These are phyloP conservation scores for Fusarium algeriense DNA, from an alignment of 2,329 filamentous ascomycete species.

Conservation along the genomic window DNA sequence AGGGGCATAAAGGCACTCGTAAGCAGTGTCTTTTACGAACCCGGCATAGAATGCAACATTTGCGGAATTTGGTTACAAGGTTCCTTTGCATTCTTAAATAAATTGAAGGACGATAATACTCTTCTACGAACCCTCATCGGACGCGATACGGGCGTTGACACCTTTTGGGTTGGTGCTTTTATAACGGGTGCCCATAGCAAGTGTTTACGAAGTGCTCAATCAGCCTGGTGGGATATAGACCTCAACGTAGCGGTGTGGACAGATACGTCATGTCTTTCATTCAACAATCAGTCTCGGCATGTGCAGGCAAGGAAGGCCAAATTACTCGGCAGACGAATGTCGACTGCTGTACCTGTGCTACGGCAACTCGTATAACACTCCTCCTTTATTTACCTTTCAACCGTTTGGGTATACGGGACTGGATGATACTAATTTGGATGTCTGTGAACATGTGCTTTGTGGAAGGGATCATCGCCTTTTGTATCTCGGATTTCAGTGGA, in stretches of 20 bases:
- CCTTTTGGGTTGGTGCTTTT: not conserved
- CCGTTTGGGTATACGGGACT: not conserved
- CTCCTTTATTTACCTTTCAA: not conserved
- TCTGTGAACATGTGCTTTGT: not conserved
- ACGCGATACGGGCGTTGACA: not conserved
- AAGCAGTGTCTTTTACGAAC: not conserved
- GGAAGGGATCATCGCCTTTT: not conserved
- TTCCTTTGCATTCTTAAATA: not conserved
- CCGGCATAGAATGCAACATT: not conserved
- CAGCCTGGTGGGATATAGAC: not conserved
- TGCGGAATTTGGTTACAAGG: not conserved
- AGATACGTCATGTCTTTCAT: not conserved
- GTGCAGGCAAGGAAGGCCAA: not conserved
- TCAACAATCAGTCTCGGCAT: not conserved
- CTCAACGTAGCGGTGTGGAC: not conserved
- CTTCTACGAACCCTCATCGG: not conserved
- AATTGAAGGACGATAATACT: fast-evolving
- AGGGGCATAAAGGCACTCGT: not conserved
- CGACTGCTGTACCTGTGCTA: not conserved
- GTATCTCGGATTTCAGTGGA: not conserved
- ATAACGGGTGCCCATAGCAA: not conserved
- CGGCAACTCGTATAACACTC: not conserved
- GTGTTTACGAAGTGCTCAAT: not conserved
- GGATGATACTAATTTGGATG: not conserved
- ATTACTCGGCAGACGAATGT: not conserved